Base-by-base conservation (phyloP, 805 yeast species). In the Hemisphaericaspora nanyangensis region DNA sequence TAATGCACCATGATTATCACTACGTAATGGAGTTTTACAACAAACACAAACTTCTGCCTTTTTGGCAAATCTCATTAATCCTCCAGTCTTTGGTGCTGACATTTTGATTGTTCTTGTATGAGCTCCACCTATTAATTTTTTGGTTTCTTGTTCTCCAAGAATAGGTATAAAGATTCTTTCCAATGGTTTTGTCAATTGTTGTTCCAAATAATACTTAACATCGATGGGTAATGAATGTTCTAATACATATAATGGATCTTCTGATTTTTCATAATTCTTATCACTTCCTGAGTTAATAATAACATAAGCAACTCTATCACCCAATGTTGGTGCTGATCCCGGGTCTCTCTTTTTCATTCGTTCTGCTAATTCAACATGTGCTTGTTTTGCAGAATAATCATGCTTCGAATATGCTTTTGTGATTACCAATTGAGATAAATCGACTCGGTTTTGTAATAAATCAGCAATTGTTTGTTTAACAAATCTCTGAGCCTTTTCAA, bases 231-330 rank as follows among this genome's bases (percentile, higher is more conserved):
- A 65, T 16, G 93, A 87, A 60, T 93, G 82, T 50, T 93, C 98
- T 56, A 93, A 69, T 1, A 90, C 99, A 50, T 79, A 93, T 24
- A 91, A 65, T 2, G 99, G 99, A 55, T 93, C 99, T 61, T 93
- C 99, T 1, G 97, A 90, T 61, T 93, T 89, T 50, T 91, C 96
- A 61, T 90, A 95, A 46, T 90, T 84, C 57, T 88, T 90, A 41
- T 87, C 85, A 37, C 87, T 82, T 5, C 87, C 82, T 0, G 91
- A 80, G 37, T 62, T 65, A 49, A 86, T 83, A 43, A 93, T 90
- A 26, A 93, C 99, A 57, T 91, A 93, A 5, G 98, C 98, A 24
- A 93, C 98, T 65, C 99, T 85, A 58, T 93, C 99, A 42, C 99
- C 99, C 34, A 93, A 74, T 10, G 88, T 80, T 3, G 99, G 99